phyloP scores from a whole-genome alignment of 352 stramenopile species.

The Phytophthora pseudosyringae region DNA sequence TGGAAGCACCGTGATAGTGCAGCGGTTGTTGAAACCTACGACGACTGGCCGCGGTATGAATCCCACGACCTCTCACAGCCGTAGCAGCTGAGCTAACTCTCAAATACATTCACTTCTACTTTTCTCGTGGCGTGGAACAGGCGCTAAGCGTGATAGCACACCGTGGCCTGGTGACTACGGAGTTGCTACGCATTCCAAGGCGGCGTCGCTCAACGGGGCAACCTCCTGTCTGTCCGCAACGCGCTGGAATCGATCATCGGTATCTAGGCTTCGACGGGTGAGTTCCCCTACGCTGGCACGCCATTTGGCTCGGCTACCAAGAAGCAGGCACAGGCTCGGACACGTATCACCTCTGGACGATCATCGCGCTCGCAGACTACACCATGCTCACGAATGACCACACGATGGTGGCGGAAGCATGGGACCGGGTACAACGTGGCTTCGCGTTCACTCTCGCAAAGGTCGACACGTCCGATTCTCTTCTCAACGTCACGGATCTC shows the following conservation, averaged over 20 bases:
- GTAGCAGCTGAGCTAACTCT: no score
- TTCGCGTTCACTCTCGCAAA: conserved; percentile 38
- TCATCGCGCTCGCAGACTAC: conserved; percentile 43
- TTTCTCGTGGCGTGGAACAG: no score
- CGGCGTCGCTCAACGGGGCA: conserved; percentile 35
- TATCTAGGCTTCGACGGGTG: conserved; percentile 28
- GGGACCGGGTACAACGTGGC: conserved; percentile 27
- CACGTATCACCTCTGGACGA: conserved; percentile 51
- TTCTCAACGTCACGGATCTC: conserved; percentile 31
- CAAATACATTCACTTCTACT: no score
- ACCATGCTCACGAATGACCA: conserved; percentile 27
- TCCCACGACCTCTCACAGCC: no score
- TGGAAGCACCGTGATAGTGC: no score
- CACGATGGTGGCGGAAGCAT: conserved; percentile 16
- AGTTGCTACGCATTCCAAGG: conserved; percentile 34
- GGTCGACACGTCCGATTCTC: conserved; percentile 30
- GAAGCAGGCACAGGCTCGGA: conserved; percentile 30
- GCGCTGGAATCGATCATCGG: conserved; percentile 32
- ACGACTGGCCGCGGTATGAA: no score
- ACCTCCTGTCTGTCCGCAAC: conserved; percentile 35
- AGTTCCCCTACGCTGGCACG: conserved; percentile 40
- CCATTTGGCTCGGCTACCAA: conserved; percentile 33
- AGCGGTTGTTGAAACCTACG: no score
- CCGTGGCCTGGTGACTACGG: conserved; percentile 44
- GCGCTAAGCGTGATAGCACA: conserved; percentile 43